These are phyloP conservation scores for Dispira simplex DNA, from an alignment of 192 early-diverging fungal species.

Conservation along the genomic window DNA sequence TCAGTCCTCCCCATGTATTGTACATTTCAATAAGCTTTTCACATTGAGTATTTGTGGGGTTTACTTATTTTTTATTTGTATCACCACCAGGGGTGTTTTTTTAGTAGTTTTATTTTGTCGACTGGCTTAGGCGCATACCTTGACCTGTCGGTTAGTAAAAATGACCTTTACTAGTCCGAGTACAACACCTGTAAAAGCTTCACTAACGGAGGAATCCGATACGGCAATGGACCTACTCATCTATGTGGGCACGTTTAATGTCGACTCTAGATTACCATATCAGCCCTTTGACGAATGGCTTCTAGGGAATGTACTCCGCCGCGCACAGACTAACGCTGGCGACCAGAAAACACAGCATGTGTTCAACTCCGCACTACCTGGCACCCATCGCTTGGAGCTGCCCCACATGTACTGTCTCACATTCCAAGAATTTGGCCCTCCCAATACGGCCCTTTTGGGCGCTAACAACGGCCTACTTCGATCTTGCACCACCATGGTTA, in stretches of 20 bases:
- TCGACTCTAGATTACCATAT: not conserved
- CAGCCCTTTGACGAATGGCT: conserved; percentile 10
- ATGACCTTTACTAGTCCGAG: too few species aligned
- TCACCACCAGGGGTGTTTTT: too few species aligned
- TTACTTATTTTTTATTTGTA: too few species aligned
- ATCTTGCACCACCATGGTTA: conserved; percentile 5
- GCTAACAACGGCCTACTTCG: conserved; percentile 7
- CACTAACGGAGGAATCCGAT: not conserved
- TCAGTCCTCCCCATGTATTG: too few species aligned
- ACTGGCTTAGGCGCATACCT: too few species aligned
- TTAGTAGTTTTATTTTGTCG: too few species aligned
- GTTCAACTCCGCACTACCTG: not conserved
- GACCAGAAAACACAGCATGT: not conserved
- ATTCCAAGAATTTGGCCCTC: conserved; percentile 9
- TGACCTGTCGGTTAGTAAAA: too few species aligned
- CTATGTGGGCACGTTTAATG: conserved; percentile 6
- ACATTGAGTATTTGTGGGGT: too few species aligned
- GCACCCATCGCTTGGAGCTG: not conserved
- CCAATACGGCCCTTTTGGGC: conserved; percentile 6
- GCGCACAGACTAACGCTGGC: not conserved
- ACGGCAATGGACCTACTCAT: not conserved
- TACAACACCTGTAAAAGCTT: too few species aligned
- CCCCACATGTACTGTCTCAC: conserved; percentile 3
- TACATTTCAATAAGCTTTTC: too few species aligned
- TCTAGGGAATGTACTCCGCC: not conserved